Evolutionary conservation across 257 asterid genomes (phyloP), one percentile per base, ranked within the genome.

Genomic region (Asclepias syriaca): DNA sequence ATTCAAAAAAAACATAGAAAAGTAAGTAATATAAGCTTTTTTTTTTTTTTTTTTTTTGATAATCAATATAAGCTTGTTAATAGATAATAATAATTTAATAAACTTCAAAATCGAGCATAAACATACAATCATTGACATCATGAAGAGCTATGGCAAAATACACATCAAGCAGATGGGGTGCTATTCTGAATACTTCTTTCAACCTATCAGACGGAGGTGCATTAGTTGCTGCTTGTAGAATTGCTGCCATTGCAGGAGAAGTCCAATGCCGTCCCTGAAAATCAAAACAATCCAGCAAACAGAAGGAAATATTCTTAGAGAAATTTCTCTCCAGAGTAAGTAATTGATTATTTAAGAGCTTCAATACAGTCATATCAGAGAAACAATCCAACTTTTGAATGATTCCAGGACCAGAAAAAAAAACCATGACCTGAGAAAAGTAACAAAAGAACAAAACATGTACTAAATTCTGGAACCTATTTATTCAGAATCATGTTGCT

Each of bases 221-320:
- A 76, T 63, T 89, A 58, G 78, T 77, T 63, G 90, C 84, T 45
- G 94, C 83, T 81, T 89, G 96, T 77, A 93, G 80, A 45, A 89
- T 89, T 79, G 91, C 82, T 59, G 93, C 90, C 96, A 93, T 90
- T 46, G 87, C 92, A 74, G 98, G 96, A 78, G 97, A 79, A 70
- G 96, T 84, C 98, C 98, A 93, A 78, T 93, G 97, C 24, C 96
- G 97, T 77, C 89, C 97, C 97, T 92, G 89, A 75, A 79, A 80
- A 86, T 69, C 68, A 79, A 65, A 56, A 69, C 40, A 58, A 74
- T 70, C 40, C 69, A 65, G 32, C 56, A 68, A 71, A 63, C 11
- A 69, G 3, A 66, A 58, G 71, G 54, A 69, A 71, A 40, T 81
- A 77, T 55, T 57, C 27, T n/a, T 29, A 64, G 21, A 48, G 51